phyloP scores from a whole-genome alignment of 2,329 filamentous ascomycete genomes.

The Claviceps maximensis region DNA sequence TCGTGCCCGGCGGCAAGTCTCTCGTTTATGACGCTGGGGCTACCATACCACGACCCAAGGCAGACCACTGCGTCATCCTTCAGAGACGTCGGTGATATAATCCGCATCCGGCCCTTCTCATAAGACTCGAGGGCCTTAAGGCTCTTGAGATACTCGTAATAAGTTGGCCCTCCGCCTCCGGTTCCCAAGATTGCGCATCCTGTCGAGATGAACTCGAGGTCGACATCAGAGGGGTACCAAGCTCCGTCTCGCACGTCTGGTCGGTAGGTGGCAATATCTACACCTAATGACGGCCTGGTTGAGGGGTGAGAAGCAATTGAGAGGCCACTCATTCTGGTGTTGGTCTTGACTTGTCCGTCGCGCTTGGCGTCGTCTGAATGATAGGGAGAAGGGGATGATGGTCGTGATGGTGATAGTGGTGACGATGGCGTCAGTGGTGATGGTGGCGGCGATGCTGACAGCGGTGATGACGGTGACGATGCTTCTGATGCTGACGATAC shows the following conservation, averaged over 20 bases:
- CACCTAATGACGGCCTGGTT: conserved; percentile 17
- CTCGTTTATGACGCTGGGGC: conserved; percentile 27
- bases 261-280: conserved; percentile 18
- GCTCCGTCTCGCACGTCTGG: conserved; percentile 18
- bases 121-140: conserved; percentile 23
- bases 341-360: conserved; percentile 13
- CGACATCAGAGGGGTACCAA: conserved; percentile 24
- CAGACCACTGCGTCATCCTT: conserved; percentile 26
- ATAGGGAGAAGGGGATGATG: conserved; percentile 2
- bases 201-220: conserved; percentile 22
- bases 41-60: conserved; percentile 32
- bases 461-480: neutral
- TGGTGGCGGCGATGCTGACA: neutral
- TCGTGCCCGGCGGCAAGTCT: conserved; percentile 23
- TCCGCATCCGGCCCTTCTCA: conserved; percentile 22
- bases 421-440: neutral
- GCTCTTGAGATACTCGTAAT: conserved; percentile 31
- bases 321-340: conserved; percentile 17
- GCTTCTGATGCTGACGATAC: neutral
- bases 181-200: conserved; percentile 25
- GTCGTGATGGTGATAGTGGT: neutral
- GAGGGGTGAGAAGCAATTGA: conserved; percentile 17
- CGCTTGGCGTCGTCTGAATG: conserved; percentile 1
- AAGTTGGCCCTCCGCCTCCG: conserved; percentile 23
- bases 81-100: conserved; percentile 24